Evolutionary conservation across 305 asterid genomes (phyloP).

Genomic region (Rubia tinctorum): DNA sequence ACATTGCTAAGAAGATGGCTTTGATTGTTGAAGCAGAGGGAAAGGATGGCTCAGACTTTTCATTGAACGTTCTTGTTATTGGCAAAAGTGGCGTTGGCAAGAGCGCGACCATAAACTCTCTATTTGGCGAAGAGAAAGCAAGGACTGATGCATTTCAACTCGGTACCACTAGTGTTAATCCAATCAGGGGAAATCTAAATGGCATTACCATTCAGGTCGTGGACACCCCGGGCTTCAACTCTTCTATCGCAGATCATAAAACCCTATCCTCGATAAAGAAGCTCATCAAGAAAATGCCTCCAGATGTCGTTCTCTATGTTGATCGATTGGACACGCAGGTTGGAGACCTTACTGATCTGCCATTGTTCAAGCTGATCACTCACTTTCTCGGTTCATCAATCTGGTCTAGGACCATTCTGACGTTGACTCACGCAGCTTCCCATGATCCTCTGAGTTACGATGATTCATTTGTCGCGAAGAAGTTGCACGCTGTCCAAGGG

Average conservation of each 20-base stretch:
- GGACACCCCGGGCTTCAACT: slow-evolving; percentile 86
- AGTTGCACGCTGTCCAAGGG: slow-evolving; percentile 39
- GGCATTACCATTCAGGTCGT: slow-evolving; percentile 59
- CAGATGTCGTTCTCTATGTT: slow-evolving; percentile 72
- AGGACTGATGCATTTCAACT: slow-evolving; percentile 63
- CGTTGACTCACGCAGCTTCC: slow-evolving; percentile 70
- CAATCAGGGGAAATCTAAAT: slow-evolving; percentile 37
- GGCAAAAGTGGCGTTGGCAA: slow-evolving; percentile 97
- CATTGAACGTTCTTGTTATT: slow-evolving; percentile 56
- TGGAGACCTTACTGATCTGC: slow-evolving; percentile 48
- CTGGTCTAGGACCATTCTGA: slow-evolving; percentile 59
- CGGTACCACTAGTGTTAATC: slow-evolving; percentile 49
- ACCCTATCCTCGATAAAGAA: slow-evolving; percentile 54
- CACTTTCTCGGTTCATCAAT: slow-evolving; percentile 65
- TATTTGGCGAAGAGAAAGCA: slow-evolving; percentile 53
- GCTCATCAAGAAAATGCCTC: slow-evolving; percentile 46
- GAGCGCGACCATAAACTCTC: slow-evolving; percentile 89
- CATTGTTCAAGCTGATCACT: slow-evolving; percentile 46
- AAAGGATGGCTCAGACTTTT: slow-evolving; percentile 27
- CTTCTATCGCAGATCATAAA: slow-evolving; percentile 44
- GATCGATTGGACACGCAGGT: slow-evolving; percentile 65
- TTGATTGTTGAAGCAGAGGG: slow-evolving; percentile 40
- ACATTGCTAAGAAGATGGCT: slow-evolving; percentile 33
- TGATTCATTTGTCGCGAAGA: slow-evolving; percentile 41
- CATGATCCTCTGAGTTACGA: slow-evolving; percentile 50